phyloP scores from a whole-genome alignment of 1,284 basidiomycete genomes.

The Golubevia sp. region DNA sequence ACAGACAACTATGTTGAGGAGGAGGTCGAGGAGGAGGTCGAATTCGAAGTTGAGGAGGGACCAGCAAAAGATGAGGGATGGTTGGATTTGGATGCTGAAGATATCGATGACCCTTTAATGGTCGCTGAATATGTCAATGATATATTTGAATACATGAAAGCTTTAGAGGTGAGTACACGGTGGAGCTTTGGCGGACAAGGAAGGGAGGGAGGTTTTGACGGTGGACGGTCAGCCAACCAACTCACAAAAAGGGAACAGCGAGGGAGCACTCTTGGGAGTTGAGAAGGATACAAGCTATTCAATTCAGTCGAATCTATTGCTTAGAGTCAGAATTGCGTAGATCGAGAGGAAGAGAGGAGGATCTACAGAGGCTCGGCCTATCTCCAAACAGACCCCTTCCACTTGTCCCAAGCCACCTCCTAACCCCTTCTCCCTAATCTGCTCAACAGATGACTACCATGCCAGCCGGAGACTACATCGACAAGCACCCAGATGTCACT shows the following conservation, averaged over 20 bases:
- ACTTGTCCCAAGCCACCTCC: not conserved
- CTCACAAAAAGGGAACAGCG: no score
- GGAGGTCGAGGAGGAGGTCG: constrained; percentile 16
- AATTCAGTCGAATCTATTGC: no score
- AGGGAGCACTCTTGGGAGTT: no score
- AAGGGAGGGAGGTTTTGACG: no score
- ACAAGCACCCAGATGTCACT: constrained; percentile 50
- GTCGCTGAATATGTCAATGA: constrained; percentile 94
- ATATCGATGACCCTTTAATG: constrained; percentile 93
- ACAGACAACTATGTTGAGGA: no score
- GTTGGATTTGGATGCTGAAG: constrained; percentile 91
- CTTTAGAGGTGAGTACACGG: constrained; percentile 66
- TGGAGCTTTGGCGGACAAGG: no score
- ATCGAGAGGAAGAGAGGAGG: no score
- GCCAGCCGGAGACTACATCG: constrained; percentile 56
- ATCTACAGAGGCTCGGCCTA: no score
- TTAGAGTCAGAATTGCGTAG: no score
- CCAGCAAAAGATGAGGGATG: constrained; percentile 66
- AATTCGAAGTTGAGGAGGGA: constrained; percentile 33
- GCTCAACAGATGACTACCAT: constrained; percentile 28
- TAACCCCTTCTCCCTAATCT: not conserved
- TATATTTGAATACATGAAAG: constrained; percentile 89
- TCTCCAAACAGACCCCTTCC: no score
- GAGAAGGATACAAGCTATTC: no score
- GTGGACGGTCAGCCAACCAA: no score